phyloP scores from a whole-genome alignment of 805 yeast species.

The Candida peoriensis region DNA sequence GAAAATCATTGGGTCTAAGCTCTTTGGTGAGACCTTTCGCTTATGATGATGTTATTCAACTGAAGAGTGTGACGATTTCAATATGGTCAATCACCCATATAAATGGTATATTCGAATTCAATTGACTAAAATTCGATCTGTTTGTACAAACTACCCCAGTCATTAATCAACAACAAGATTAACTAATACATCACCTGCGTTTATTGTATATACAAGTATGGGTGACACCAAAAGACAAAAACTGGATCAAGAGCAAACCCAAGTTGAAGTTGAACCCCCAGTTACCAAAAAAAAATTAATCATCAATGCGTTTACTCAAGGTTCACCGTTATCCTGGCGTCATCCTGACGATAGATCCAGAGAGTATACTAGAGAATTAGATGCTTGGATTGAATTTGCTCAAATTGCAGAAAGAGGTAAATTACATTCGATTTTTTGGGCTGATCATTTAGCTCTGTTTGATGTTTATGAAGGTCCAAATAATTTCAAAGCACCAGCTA shows the following conservation, averaged over 20 bases:
- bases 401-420: conserved; percentile 31
- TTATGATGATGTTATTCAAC: too few species aligned
- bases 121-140: too few species aligned
- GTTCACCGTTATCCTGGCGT: conserved; percentile 2
- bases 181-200: too few species aligned
- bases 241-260: background rate
- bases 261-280: too few species aligned
- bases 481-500: conserved; percentile 28
- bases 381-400: conserved; percentile 28
- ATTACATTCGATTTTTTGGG: conserved; percentile 31
- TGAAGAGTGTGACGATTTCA: too few species aligned
- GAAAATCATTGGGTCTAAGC: too few species aligned
- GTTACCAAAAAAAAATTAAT: conserved; percentile 4
- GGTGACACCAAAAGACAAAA: conserved; percentile 5
- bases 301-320: conserved; percentile 4
- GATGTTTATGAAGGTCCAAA: conserved; percentile 35
- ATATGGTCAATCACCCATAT: too few species aligned
- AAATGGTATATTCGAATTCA: too few species aligned
- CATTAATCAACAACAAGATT: too few species aligned
- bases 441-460: conserved; percentile 32
- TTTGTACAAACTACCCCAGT: too few species aligned
- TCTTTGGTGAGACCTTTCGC: too few species aligned
- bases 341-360: conserved; percentile 4
- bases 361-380: conserved; percentile 1
- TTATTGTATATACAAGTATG: too few species aligned